These are phyloP conservation scores for Litchi chinensis DNA, from an alignment of 345 rosid genomes.

Conservation along the genomic window DNA sequence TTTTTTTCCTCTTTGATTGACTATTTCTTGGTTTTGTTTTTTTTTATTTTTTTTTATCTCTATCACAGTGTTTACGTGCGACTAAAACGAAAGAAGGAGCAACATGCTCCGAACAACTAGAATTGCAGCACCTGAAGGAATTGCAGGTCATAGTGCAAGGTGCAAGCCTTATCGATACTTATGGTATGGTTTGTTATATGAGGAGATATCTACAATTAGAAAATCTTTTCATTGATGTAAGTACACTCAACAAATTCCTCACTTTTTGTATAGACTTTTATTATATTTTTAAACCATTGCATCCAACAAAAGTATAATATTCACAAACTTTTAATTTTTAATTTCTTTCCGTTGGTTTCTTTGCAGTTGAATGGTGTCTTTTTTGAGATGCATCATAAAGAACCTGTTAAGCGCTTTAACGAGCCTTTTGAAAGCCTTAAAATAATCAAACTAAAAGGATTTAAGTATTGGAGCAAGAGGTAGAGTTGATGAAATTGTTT, in stretches of 20 bases:
- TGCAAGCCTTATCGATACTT: constrained; percentile 14
- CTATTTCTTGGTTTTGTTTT: neutral
- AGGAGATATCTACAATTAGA: constrained; percentile 17
- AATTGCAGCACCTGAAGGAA: constrained; percentile 18
- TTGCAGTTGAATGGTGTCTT: constrained; percentile 18
- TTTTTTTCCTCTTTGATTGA: neutral
- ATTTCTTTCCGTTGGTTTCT: too few relatives aligned
- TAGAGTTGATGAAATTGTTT: constrained; percentile 20
- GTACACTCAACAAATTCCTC: neutral
- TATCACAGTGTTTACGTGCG: constrained; percentile 16
- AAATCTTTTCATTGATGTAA: constrained; percentile 34
- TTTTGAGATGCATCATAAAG: constrained; percentile 17
- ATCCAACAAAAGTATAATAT: too few relatives aligned
- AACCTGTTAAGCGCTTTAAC: neutral
- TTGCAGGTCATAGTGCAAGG: constrained; percentile 31
- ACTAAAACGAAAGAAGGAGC: too few relatives aligned
- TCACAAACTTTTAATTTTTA: too few relatives aligned
- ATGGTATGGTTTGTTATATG: constrained; percentile 23
- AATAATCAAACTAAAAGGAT: constrained; percentile 18
- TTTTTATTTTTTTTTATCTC: too few relatives aligned
- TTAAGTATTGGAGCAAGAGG: constrained; percentile 23
- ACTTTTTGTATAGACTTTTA: too few relatives aligned
- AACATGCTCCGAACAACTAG: too few relatives aligned
- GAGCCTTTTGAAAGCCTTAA: neutral
- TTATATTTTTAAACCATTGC: neutral